Percentiles rank a stretch among this genome's conserved stretches.
These are phyloP conservation scores for Rhodosporidiobolus sp. DNA, from an alignment of 768 basidiomycete genomes.

Conservation along the genomic window DNA sequence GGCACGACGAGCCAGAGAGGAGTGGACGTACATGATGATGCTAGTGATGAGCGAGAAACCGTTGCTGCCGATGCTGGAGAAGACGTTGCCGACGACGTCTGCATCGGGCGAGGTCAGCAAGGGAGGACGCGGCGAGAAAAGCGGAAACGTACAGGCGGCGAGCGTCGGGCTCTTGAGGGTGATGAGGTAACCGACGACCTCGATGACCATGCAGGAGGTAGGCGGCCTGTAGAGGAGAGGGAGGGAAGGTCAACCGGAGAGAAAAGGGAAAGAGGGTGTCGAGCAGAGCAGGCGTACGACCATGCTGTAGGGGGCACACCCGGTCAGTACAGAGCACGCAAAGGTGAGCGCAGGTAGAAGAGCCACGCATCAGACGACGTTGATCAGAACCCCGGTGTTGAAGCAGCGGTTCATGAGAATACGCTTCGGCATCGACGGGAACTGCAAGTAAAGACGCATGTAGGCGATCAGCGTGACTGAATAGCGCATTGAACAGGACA, in stretches of 20 bases:
- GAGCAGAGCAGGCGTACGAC: neutral
- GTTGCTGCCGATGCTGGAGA: conserved; percentile 46
- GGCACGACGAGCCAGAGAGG: too few species aligned
- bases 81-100: conserved; percentile 43
- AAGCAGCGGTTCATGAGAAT: conserved; percentile 34
- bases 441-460: too few species aligned
- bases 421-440: conserved; percentile 30
- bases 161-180: conserved; percentile 44
- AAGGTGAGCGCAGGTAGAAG: too few species aligned
- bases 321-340: too few species aligned
- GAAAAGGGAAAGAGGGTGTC: neutral
- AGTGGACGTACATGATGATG: too few species aligned
- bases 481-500: too few species aligned
- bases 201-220: conserved; percentile 43
- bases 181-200: conserved; percentile 47
- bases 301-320: too few species aligned
- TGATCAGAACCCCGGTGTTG: conserved; percentile 31
- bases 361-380: conserved; percentile 32
- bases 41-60: conserved; percentile 45
- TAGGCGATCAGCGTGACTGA: too few species aligned
- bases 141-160: conserved; percentile 30
- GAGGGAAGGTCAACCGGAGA: neutral
- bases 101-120: neutral
- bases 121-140: neutral
- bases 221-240: neutral